Conservation (phyloP, 108 stramenopile genomes). For the Skeletonema tropicum region DNA sequence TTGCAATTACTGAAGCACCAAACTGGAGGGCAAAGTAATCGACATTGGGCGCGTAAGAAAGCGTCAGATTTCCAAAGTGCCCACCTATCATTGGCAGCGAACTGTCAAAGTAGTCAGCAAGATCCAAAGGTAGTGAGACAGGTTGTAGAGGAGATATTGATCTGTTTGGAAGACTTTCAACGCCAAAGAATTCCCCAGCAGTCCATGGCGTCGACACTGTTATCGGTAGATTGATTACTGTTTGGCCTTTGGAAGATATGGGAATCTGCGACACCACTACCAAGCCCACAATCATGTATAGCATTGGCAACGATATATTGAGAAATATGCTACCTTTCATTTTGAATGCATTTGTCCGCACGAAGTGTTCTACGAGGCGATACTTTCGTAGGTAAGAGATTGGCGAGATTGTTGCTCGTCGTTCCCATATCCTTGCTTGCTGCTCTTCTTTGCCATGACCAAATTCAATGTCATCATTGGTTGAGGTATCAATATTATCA, state of each 20-base stretch:
- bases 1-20: slow-evolving; percentile 22
- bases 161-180: too few relatives aligned
- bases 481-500: too few relatives aligned
- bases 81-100: slow-evolving; percentile 28
- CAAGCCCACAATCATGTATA: slow-evolving; percentile 37
- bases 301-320: slow-evolving; percentile 30
- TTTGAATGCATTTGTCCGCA: slow-evolving; percentile 42
- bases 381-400: slow-evolving; percentile 26
- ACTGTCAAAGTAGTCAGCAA: slow-evolving; percentile 1
- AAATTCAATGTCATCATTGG: too few relatives aligned
- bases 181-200: not conserved
- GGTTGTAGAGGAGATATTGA: not conserved
- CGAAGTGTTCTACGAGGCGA: slow-evolving; percentile 13
- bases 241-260: slow-evolving; percentile 6
- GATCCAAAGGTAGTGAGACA: not conserved
- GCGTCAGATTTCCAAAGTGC: slow-evolving; percentile 24
- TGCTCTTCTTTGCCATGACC: slow-evolving; percentile 11
- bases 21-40: slow-evolving; percentile 33
- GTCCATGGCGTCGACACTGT: slow-evolving; percentile 6
- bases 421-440: slow-evolving; percentile 34
- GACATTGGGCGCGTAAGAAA: slow-evolving; percentile 22
- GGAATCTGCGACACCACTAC: slow-evolving; percentile 6
- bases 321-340: slow-evolving; percentile 29
- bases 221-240: slow-evolving; percentile 14
- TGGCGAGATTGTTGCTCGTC: not conserved